Base-by-base conservation (phyloP, 495 filamentous ascomycete species). In the Evansstolkia leycettana region DNA sequence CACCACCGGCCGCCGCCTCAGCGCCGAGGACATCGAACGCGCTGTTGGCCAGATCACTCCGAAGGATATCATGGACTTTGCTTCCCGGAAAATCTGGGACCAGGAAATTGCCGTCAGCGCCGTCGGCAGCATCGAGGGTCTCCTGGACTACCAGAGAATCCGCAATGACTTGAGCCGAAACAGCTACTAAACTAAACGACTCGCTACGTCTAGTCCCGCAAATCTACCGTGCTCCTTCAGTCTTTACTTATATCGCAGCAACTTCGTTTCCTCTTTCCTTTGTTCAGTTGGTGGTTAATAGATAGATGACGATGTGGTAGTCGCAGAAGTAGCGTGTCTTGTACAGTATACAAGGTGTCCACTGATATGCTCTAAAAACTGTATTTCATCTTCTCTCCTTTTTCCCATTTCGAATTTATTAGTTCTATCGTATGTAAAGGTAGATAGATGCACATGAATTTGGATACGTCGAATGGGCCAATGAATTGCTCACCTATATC, bases 61-160 rank as follows among this genome's bases (percentile, higher is more conserved):
- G 70, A 92, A 94, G 77, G 87, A 99, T 45, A 85, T 99, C 31
- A 92, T 92, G 78, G 73, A 80, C 44, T 99, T 96, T 58, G 88
- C 88, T 45, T 73, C 76, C 60, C 72, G 71, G 59, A 92, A 82
- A 59, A 62, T 99, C 34, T 99, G 90, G 90, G 90, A 99, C 63
- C 82, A 89, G 63, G 90, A 99, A 58, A 59, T 99, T 37, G 90
- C 92, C 41, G 70, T 99, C 58, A 83, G 75, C 50, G 92, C 92
- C 10, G 78, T 96, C 34, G 90, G 90, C 37, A 78, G 74, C 60
- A 83, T 96, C 54, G 89, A 96, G 70, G 92, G 82, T 47, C 60
- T 81, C 52, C 56, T 94, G 40, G 88, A 95, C 64, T 98, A 96
- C 69, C 67, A 85, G 51, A 69, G 90, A 43, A 76, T 96, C 48